phyloP scores from a whole-genome alignment of 352 stramenopile genomes.

The Globisporangium middletonii region DNA sequence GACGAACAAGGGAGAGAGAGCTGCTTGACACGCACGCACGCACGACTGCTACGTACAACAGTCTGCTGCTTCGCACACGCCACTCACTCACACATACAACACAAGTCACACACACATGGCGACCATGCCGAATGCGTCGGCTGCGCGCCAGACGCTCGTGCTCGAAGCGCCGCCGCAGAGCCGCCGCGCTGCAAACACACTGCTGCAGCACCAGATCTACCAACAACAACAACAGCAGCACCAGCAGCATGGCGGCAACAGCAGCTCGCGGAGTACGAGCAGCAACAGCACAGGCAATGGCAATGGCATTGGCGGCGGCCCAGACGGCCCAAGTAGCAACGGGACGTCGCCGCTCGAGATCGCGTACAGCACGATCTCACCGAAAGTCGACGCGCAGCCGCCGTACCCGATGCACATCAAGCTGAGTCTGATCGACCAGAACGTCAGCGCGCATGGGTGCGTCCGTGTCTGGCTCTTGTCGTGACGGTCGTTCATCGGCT shows the following conservation, averaged over 20 bases:
- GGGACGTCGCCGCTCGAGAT: slow-evolving; percentile 44
- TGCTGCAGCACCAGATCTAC: slow-evolving; percentile 1
- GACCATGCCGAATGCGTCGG: slow-evolving; percentile 8
- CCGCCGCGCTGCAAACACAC: background rate
- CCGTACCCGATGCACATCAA: slow-evolving; percentile 79
- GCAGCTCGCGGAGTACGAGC: background rate
- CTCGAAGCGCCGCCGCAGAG: slow-evolving; percentile 8
- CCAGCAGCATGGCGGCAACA: background rate
- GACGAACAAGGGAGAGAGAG: background rate
- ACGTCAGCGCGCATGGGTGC: slow-evolving; percentile 33
- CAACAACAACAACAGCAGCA: slow-evolving; percentile 3
- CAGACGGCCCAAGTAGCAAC: background rate
- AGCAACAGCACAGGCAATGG: background rate
- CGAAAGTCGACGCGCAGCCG: slow-evolving; percentile 51
- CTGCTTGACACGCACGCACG: background rate
- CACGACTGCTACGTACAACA: background rate
- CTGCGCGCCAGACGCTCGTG: slow-evolving; percentile 11
- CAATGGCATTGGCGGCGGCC: background rate
- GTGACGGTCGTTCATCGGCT: background rate
- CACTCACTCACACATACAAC: background rate
- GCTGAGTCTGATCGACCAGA: slow-evolving; percentile 76
- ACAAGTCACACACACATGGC: slow-evolving; percentile 5
- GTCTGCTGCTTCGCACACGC: background rate
- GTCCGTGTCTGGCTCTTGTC: slow-evolving; percentile 2
- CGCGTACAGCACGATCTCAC: slow-evolving; percentile 75